phyloP scores from a whole-genome alignment of 495 filamentous ascomycete genomes.

The Aspergillus panamensis region DNA sequence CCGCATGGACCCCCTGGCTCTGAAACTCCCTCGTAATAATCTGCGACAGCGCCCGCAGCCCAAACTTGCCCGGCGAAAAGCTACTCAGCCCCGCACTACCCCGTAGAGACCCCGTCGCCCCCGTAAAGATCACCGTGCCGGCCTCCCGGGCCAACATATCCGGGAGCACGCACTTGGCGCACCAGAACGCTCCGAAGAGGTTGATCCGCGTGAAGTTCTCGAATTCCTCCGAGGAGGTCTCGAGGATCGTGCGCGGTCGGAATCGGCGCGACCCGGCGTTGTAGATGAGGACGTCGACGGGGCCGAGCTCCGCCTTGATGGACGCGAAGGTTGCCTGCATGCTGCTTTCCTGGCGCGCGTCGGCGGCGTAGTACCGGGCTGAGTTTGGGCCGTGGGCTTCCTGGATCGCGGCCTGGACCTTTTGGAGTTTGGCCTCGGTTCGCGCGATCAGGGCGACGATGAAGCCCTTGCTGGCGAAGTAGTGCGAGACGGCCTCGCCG shows the following conservation, averaged over 20 bases:
- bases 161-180: conserved; percentile 27
- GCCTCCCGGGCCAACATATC: conserved; percentile 25
- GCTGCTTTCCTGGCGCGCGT: conserved; percentile 22
- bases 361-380: conserved; percentile 28
- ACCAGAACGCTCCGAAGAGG: conserved; percentile 31
- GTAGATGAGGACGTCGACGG: conserved; percentile 28
- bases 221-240: conserved; percentile 30
- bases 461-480: conserved; percentile 28
- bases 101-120: conserved; percentile 29
- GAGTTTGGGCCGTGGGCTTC: conserved; percentile 9
- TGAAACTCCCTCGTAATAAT: conserved; percentile 32
- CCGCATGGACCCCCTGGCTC: conserved; percentile 24
- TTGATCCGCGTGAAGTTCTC: conserved; percentile 30
- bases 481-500: conserved; percentile 30
- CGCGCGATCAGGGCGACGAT: conserved; percentile 28
- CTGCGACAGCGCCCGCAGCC: conserved; percentile 27
- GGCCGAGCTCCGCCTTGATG: conserved; percentile 26
- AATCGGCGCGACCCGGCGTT: conserved; percentile 30
- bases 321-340: conserved; percentile 21
- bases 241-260: conserved; percentile 24
- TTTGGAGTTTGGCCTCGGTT: conserved; percentile 26
- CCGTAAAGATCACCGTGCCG: conserved; percentile 32
- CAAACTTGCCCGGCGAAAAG: conserved; percentile 34
- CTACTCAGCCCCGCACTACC: conserved; percentile 25
- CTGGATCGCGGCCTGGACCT: conserved; percentile 23